Evolutionary conservation across 495 filamentous ascomycete genomes (phyloP).

Genomic region (Aspergillus kassunensis): DNA sequence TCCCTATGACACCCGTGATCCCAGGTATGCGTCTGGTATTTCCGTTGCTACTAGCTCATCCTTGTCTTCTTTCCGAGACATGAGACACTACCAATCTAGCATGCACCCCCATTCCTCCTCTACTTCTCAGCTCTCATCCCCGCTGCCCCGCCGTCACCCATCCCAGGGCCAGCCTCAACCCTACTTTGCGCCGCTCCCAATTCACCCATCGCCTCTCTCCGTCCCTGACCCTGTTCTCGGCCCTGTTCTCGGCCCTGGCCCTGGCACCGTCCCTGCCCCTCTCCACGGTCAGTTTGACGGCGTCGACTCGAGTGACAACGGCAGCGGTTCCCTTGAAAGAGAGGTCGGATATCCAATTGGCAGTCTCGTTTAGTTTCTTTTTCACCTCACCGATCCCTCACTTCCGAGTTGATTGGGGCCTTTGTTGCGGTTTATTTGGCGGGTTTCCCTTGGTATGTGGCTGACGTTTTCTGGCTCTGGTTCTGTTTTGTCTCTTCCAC

Average conservation of each 20-base stretch:
- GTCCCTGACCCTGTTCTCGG: neutral
- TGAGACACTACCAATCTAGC: neutral
- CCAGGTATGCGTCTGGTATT: neutral
- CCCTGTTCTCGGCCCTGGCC: neutral
- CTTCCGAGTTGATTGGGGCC: too few relatives aligned
- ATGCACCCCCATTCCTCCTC: conserved; percentile 1
- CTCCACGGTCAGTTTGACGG: neutral
- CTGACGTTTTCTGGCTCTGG: too few relatives aligned
- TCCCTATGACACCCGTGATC: neutral
- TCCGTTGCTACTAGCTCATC: neutral
- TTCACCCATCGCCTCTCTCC: neutral
- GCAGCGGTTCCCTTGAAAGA: neutral
- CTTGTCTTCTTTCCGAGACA: neutral
- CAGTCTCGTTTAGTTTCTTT: neutral
- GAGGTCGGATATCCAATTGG: neutral
- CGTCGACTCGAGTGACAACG: neutral
- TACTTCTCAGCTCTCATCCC: neutral
- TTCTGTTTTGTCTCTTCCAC: too few relatives aligned
- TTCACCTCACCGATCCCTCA: neutral
- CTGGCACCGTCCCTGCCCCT: neutral
- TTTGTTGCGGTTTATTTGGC: too few relatives aligned
- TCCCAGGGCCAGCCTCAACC: neutral
- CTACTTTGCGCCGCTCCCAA: neutral
- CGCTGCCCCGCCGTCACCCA: neutral
- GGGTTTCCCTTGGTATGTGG: too few relatives aligned